These are phyloP conservation scores for Globisporangium takayamanum DNA, from an alignment of 352 stramenopile species.

Conservation along the genomic window DNA sequence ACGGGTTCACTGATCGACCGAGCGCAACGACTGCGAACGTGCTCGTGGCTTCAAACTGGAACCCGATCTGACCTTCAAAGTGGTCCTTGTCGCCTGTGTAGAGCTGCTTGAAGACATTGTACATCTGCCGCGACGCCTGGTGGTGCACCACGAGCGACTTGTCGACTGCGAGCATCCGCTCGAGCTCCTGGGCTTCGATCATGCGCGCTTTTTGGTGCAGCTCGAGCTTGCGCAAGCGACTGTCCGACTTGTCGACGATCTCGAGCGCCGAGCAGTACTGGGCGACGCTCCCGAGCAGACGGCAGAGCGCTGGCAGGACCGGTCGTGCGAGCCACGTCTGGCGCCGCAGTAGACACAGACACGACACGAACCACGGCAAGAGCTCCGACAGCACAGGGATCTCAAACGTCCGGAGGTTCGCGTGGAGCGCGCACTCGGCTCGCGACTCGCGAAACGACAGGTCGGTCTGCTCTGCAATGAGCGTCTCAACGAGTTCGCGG, in stretches of 20 bases:
- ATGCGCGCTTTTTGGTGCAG: conserved; percentile 42
- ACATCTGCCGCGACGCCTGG: conserved; percentile 62
- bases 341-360: conserved; percentile 68
- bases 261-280: conserved; percentile 69
- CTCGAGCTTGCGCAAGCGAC: conserved; percentile 59
- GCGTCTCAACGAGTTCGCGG: conserved; percentile 38
- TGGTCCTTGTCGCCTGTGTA: conserved; percentile 88
- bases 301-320: conserved; percentile 56
- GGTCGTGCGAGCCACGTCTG: conserved; percentile 73
- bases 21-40: conserved; percentile 79
- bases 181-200: conserved; percentile 62
- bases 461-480: conserved; percentile 47
- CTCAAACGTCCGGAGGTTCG: conserved; percentile 28
- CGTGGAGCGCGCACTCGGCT: conserved; percentile 19
- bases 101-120: conserved; percentile 86
- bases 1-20: conserved; percentile 70
- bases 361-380: conserved; percentile 75
- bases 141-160: conserved; percentile 34
- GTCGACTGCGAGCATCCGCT: conserved; percentile 45
- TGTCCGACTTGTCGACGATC: conserved; percentile 52
- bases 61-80: conserved; percentile 87
- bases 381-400: conserved; percentile 58
- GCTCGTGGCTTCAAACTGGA: conserved; percentile 83
- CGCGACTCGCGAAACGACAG: conserved; percentile 31
- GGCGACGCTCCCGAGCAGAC: conserved; percentile 59